phyloP scores from a whole-genome alignment of 805 yeast species.

The Candida sakaeoensis region DNA sequence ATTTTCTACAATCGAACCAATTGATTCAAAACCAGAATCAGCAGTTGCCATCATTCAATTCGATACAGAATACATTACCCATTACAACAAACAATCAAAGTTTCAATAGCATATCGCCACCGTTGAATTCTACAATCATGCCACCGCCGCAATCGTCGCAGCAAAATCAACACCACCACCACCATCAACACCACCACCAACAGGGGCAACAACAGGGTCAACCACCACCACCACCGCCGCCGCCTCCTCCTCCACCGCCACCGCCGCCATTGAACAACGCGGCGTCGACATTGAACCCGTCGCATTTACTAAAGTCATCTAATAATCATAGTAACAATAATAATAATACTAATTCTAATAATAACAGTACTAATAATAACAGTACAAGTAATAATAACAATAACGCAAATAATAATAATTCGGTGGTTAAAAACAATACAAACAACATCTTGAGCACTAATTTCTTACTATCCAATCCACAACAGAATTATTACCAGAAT shows the following conservation, averaged over 20 bases:
- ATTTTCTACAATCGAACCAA: slow-evolving; percentile 17
- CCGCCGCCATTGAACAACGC: slow-evolving; percentile 15
- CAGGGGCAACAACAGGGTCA: neutral
- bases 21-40: slow-evolving; percentile 27
- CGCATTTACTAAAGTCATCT: slow-evolving; percentile 19
- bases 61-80: slow-evolving; percentile 32
- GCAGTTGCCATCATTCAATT: slow-evolving; percentile 33
- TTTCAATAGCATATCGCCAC: slow-evolving; percentile 5
- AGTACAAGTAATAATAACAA: too few species aligned
- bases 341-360: too few species aligned
- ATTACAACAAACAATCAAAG: slow-evolving; percentile 19
- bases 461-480: slow-evolving; percentile 2
- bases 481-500: neutral
- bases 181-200: neutral
- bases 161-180: neutral
- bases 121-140: slow-evolving; percentile 1
- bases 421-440: neutral
- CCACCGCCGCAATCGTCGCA: slow-evolving; percentile 3
- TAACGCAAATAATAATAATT: too few species aligned
- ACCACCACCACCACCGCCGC: slow-evolving; percentile 14
- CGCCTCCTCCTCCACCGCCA: too few species aligned
- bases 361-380: too few species aligned
- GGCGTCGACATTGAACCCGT: slow-evolving; percentile 24
- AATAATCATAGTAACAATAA: too few species aligned
- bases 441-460: neutral